Percentiles rank a stretch among this genome's conserved stretches.
Conservation (phyloP, 2,329 filamentous ascomycete species). For the Pyrenophora graminea region DNA sequence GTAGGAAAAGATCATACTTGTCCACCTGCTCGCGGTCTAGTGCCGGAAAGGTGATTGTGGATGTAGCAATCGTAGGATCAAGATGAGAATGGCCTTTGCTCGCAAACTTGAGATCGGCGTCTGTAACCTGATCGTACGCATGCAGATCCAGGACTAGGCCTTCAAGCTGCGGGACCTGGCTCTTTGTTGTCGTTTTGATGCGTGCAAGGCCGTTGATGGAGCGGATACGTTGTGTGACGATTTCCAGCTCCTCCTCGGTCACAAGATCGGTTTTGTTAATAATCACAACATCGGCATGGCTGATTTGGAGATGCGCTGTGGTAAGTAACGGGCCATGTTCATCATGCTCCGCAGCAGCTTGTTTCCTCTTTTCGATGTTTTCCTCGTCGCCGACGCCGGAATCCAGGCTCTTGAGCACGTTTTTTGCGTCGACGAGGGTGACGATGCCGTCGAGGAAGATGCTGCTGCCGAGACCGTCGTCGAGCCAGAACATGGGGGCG, state of each 20-base stretch:
- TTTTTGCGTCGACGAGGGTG: slow-evolving; percentile 92
- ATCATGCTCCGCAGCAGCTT: slow-evolving; percentile 42
- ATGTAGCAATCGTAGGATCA: slow-evolving; percentile 85
- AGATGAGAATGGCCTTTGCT: slow-evolving; percentile 86
- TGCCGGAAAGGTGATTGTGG: slow-evolving; percentile 69
- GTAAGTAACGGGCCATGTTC: slow-evolving; percentile 74
- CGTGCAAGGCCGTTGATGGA: slow-evolving; percentile 91
- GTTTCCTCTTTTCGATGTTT: slow-evolving; percentile 55
- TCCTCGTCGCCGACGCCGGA: slow-evolving; percentile 56
- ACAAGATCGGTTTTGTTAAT: slow-evolving; percentile 94
- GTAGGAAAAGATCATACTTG: slow-evolving; percentile 78
- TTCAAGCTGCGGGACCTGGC: slow-evolving; percentile 78
- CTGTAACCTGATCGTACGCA: slow-evolving; percentile 83
- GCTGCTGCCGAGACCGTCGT: slow-evolving; percentile 90
- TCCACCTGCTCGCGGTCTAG: slow-evolving; percentile 63
- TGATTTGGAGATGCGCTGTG: slow-evolving; percentile 94
- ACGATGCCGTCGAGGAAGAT: slow-evolving; percentile 98
- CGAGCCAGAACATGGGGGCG: slow-evolving; percentile 95
- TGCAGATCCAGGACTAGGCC: slow-evolving; percentile 87
- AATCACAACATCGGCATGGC: slow-evolving; percentile 91
- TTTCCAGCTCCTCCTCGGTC: slow-evolving; percentile 67
- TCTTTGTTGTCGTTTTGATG: slow-evolving; percentile 79
- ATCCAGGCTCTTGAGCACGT: slow-evolving; percentile 80
- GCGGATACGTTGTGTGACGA: slow-evolving; percentile 70
- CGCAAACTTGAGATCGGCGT: slow-evolving; percentile 65